phyloP scores from a whole-genome alignment of 2,329 filamentous ascomycete species.

The Colletotrichum karsti region DNA sequence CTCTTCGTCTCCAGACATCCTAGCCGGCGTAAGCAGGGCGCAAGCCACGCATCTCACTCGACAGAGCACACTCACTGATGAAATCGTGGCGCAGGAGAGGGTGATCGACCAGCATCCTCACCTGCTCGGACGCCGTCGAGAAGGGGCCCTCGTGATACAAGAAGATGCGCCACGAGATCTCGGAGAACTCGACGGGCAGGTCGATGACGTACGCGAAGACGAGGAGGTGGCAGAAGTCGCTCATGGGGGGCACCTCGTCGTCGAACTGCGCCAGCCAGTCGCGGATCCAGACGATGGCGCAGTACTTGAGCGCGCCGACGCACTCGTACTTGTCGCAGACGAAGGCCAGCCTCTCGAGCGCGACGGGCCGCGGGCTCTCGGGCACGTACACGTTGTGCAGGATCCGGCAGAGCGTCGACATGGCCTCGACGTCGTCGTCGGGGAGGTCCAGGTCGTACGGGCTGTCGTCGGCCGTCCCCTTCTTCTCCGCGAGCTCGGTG shows the following conservation, averaged over 20 bases:
- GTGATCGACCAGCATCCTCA: constrained; percentile 23
- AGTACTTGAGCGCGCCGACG: constrained; percentile 25
- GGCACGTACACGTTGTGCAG: constrained; percentile 39
- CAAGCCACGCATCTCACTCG: not conserved
- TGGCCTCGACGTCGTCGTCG: constrained; percentile 39
- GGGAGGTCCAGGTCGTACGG: constrained; percentile 30
- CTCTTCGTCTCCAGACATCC: constrained; percentile 24
- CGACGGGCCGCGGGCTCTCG: constrained; percentile 31
- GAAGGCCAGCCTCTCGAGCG: constrained; percentile 37
- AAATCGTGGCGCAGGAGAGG: constrained; percentile 28
- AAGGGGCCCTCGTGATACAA: constrained; percentile 29
- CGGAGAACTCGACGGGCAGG: constrained; percentile 26
- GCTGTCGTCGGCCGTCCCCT: not conserved
- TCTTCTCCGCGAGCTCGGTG: constrained; percentile 6
- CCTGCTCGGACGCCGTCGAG: constrained; percentile 5
- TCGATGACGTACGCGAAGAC: constrained; percentile 30
- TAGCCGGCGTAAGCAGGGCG: not conserved
- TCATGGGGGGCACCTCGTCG: constrained; percentile 14
- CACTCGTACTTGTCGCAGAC: constrained; percentile 37
- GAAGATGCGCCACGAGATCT: constrained; percentile 28
- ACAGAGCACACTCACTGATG: constrained; percentile 4
- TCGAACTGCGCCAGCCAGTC: constrained; percentile 28
- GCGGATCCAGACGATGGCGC: constrained; percentile 27
- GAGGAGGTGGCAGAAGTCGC: constrained; percentile 28
- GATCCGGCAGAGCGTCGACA: constrained; percentile 41